Evolutionary conservation across 345 rosid species (phyloP).

Genomic region (Streptanthus diversifolius): DNA sequence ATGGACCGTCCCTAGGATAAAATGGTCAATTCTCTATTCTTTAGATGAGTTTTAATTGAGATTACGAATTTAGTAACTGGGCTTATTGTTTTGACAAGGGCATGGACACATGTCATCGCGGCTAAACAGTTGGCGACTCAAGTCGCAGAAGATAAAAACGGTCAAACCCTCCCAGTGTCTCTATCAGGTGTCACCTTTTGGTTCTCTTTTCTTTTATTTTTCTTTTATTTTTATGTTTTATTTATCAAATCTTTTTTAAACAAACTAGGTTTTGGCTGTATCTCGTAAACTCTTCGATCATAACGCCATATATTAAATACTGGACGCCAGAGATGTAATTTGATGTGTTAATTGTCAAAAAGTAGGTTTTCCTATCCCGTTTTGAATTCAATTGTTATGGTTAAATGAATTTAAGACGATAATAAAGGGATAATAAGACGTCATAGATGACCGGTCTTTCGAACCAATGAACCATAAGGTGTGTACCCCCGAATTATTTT

Average conservation of each 20-base stretch:
- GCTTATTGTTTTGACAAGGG: not conserved
- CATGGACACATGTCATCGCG: conserved; percentile 12
- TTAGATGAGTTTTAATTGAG: not conserved
- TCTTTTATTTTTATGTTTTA: too few relatives aligned
- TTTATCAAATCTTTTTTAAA: not conserved
- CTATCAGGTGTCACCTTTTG: conserved; percentile 11
- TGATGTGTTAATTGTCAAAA: not conserved
- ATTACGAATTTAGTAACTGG: not conserved
- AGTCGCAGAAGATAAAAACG: not conserved
- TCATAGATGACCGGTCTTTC: conserved; percentile 85
- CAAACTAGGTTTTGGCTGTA: not conserved
- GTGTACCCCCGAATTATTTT: too few relatives aligned
- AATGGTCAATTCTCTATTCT: not conserved
- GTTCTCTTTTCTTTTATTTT: not conserved
- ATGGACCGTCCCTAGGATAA: not conserved
- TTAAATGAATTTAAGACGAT: not conserved
- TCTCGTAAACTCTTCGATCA: conserved; percentile 5
- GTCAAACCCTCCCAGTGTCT: conserved; percentile 25
- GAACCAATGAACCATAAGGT: conserved; percentile 81
- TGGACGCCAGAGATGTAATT: not conserved
- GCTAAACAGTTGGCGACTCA: conserved; percentile 28
- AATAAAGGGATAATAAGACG: too few relatives aligned
- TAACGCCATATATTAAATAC: not conserved
- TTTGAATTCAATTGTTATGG: not conserved
- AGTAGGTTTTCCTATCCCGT: not conserved